Evolutionary conservation across 805 yeast genomes (phyloP).

Genomic region (Isabelozyma gotoi): DNA sequence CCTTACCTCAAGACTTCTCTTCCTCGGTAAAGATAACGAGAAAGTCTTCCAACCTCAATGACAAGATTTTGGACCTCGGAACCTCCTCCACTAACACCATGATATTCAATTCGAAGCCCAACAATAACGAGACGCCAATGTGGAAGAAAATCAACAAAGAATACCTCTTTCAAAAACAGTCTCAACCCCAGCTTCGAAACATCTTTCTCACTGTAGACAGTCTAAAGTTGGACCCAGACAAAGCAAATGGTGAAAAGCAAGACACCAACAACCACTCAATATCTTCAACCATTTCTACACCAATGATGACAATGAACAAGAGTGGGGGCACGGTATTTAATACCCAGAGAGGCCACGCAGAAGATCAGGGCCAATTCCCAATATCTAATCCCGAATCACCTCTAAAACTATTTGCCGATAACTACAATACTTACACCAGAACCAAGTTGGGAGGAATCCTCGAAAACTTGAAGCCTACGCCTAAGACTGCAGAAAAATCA

Average conservation of each 20-base stretch:
- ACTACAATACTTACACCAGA: conserved; percentile 43
- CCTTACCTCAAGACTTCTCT: conserved; percentile 11
- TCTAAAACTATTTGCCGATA: conserved; percentile 35
- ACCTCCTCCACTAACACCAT: conserved; percentile 27
- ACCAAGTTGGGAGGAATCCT: conserved; percentile 27
- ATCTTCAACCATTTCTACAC: conserved; percentile 39
- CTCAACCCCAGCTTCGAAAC: conserved; percentile 28
- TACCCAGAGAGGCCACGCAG: not conserved
- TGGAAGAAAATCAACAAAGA: conserved; percentile 34
- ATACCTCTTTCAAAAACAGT: conserved; percentile 22
- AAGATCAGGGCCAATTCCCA: conserved; percentile 14
- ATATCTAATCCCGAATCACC: conserved; percentile 36
- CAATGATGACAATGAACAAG: conserved; percentile 27
- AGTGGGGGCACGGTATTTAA: conserved; percentile 6
- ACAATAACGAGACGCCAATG: conserved; percentile 24
- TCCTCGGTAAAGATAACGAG: conserved; percentile 17
- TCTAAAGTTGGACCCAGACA: conserved; percentile 2
- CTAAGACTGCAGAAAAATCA: not conserved
- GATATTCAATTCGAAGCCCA: conserved; percentile 26
- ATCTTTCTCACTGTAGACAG: conserved; percentile 26
- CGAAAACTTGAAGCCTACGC: conserved; percentile 12
- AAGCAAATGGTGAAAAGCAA: conserved; percentile 4
- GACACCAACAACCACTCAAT: conserved; percentile 18
- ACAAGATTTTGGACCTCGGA: not conserved
- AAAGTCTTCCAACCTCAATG: conserved; percentile 1